Conservation (phyloP, 805 yeast species). For the Wickerhamiella hasegawae region DNA sequence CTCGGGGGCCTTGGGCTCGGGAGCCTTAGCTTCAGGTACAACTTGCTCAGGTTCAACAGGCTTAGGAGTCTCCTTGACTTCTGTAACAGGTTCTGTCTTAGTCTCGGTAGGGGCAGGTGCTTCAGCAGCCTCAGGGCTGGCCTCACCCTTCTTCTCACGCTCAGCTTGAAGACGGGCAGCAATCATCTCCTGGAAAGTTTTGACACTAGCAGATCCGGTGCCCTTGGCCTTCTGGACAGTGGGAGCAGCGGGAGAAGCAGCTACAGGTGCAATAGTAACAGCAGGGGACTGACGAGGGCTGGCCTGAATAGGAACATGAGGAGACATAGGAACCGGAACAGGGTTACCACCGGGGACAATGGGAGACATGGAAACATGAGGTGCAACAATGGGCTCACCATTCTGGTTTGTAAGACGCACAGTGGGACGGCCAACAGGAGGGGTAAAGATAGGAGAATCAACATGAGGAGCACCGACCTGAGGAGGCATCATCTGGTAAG, state of each 20-base stretch:
- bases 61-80: slow-evolving; percentile 1
- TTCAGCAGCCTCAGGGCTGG: background rate
- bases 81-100: background rate
- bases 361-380: background rate
- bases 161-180: background rate
- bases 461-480: background rate
- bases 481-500: background rate
- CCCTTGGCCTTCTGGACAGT: background rate
- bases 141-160: background rate
- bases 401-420: background rate
- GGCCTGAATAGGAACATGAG: background rate
- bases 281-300: background rate
- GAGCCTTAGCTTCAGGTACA: slow-evolving; percentile 6
- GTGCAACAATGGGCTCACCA: slow-evolving; percentile 1
- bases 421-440: background rate
- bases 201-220: background rate
- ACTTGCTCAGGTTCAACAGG: slow-evolving; percentile 1
- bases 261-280: background rate
- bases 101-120: background rate
- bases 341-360: background rate
- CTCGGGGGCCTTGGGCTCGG: slow-evolving; percentile 9
- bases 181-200: background rate
- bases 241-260: background rate
- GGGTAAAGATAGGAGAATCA: background rate
- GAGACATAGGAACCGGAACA: background rate